Evolutionary conservation across 1,284 basidiomycete genomes (phyloP).

Genomic region (Ganoderma sinense): DNA sequence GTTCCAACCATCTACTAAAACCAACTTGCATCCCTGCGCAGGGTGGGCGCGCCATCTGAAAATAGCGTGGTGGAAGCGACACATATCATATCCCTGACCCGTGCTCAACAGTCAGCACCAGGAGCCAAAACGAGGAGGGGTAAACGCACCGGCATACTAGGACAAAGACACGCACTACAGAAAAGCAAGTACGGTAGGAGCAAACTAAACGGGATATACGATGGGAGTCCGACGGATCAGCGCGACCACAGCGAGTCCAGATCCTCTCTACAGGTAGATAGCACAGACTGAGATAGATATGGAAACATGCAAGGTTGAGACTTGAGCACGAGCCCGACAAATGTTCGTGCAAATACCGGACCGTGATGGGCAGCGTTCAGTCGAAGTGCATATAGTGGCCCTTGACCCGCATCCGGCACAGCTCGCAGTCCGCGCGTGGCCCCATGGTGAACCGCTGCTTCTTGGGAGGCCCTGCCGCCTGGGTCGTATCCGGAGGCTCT

Average conservation of each 20-base stretch:
- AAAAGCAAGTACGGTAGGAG: constrained; percentile 5
- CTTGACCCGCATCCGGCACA: constrained; percentile 70
- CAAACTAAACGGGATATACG: neutral
- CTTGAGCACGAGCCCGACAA: neutral
- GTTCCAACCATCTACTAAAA: too few relatives aligned
- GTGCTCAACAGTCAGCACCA: neutral
- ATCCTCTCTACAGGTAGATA: neutral
- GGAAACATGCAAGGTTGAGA: neutral
- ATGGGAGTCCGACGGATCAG: neutral
- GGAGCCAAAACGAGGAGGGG: neutral
- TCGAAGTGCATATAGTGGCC: constrained; percentile 78
- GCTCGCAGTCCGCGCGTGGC: constrained; percentile 74
- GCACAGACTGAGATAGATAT: neutral
- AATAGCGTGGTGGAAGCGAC: neutral
- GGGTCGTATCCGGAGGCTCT: constrained; percentile 2
- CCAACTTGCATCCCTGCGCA: too few relatives aligned
- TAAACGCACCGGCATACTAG: neutral
- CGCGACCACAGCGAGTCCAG: neutral
- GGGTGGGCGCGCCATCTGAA: neutral
- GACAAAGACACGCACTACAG: neutral
- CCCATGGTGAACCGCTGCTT: constrained; percentile 70
- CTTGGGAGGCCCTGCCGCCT: constrained; percentile 11
- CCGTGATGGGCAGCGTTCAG: constrained; percentile 36
- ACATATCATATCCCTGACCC: neutral
- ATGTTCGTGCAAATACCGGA: neutral